phyloP scores from a whole-genome alignment of 169 alveolate genomes.

The Ichthyophthirius multifiliis region DNA sequence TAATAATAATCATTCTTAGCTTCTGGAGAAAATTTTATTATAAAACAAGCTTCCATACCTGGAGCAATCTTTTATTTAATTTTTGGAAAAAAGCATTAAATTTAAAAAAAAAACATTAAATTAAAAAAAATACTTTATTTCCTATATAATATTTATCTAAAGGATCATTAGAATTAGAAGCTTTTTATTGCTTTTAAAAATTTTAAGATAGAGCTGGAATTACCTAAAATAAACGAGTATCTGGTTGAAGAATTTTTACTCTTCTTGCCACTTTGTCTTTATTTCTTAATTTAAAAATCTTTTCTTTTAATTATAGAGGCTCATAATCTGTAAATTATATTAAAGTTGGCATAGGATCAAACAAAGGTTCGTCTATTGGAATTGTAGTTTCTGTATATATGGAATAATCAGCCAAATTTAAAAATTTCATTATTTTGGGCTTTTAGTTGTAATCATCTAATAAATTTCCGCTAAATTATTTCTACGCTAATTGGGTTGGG shows the following conservation, averaged over 20 bases:
- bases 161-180: no score
- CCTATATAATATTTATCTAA: slow-evolving; percentile 6
- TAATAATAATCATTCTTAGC: slow-evolving; percentile 87
- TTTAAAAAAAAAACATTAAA: no score
- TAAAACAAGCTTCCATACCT: slow-evolving; percentile 88
- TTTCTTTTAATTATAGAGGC: slow-evolving; percentile 79
- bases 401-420: slow-evolving; percentile 86
- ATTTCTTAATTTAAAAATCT: slow-evolving; percentile 78
- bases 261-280: slow-evolving; percentile 87
- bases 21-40: slow-evolving; percentile 87
- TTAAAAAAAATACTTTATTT: no score
- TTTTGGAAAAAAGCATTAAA: no score
- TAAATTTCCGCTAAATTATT: slow-evolving; percentile 68
- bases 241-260: slow-evolving; percentile 87
- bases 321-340: slow-evolving; percentile 85
- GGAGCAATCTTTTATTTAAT: slow-evolving; percentile 74
- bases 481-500: slow-evolving; percentile 71
- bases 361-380: slow-evolving; percentile 87
- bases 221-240: slow-evolving; percentile 81
- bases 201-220: slow-evolving; percentile 46
- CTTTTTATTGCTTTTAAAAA: slow-evolving; percentile 17
- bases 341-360: slow-evolving; percentile 87
- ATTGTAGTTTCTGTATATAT: slow-evolving; percentile 81
- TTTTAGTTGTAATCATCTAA: slow-evolving; percentile 71
- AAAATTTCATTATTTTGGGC: slow-evolving; percentile 80